Base-by-base conservation (phyloP, 768 basidiomycete genomes). In the Lactarius pseudohatsudake region DNA sequence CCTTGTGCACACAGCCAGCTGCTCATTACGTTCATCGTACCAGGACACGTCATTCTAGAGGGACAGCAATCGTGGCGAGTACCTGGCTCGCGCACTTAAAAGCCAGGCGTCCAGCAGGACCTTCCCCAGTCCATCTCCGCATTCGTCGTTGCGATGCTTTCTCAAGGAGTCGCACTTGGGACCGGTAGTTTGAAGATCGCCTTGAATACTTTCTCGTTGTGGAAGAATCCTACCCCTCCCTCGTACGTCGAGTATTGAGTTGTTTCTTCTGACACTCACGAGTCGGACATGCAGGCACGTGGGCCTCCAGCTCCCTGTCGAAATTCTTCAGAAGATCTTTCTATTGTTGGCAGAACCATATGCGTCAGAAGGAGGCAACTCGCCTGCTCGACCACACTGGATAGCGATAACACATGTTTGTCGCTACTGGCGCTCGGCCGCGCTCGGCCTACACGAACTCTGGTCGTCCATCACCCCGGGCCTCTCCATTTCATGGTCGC, bases 391-490 rank as follows among this genome's bases (percentile, higher is more conserved):
- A 5, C 66, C 66, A 34, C 20, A 50, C 13, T 67, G 66, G 66
- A 32, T 67, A 53, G 20, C 53, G 15, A 36, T 60, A 4, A 67
- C 66, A 1, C 66, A 67, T 20, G 62, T 67, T 15, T 67, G 66
- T 56, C 62, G 54, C 4, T 54, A 64, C 32, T 67, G 66, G 66
- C 66, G 66, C 41, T 55, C 57, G 1, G 66, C 66, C 18, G 66
- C 66, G 3, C 66, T 67, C 10, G 66, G 66, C 34, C 62, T 67
- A 28, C 66, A 18, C 66, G 32, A 59, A 34, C 62, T 67, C 34
- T 67, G 66, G 66, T 47, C 66, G 28, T 58, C 36, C 16, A 64
- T 67, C 53, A 67, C 58, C 11, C 66, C 66, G 0, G 62, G 62
- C 0, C 58, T 67, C 18, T 59, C 66, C 26, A 45, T 67, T 43